Percentiles rank a stretch among this genome's conserved stretches.
Evolutionary conservation across 2,329 filamentous ascomycete species (phyloP).

Genomic region (Arthrobotrys megalospora): DNA sequence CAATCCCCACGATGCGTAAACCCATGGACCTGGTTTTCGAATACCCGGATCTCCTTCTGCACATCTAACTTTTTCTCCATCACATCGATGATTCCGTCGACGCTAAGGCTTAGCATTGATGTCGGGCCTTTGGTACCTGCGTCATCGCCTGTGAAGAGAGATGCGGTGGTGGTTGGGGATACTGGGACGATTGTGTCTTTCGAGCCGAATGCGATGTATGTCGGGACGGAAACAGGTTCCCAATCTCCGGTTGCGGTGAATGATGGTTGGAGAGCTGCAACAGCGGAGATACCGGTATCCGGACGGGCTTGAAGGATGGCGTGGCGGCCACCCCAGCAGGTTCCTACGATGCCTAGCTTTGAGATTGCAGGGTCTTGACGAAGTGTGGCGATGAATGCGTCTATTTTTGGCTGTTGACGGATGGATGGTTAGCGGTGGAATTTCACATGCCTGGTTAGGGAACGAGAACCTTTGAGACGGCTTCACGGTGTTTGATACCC

Average conservation of each 20-base stretch:
- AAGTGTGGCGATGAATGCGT: constrained; percentile 36
- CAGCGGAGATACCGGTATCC: constrained; percentile 39
- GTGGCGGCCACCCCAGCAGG: constrained; percentile 57
- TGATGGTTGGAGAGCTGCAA: constrained; percentile 50
- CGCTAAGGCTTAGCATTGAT: constrained; percentile 31
- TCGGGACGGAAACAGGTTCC: constrained; percentile 39
- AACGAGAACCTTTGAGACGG: constrained; percentile 46
- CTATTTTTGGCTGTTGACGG: constrained; percentile 40
- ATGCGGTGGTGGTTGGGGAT: constrained; percentile 9
- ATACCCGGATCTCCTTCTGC: constrained; percentile 51
- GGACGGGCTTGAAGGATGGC: constrained; percentile 51
- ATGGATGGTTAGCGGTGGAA: neutral
- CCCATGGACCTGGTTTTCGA: constrained; percentile 53
- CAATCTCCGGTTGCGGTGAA: constrained; percentile 37
- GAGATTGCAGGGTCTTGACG: constrained; percentile 39
- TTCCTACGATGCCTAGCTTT: constrained; percentile 53
- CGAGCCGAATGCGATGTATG: constrained; percentile 49
- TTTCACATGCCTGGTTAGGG: neutral
- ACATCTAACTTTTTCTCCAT: constrained; percentile 48
- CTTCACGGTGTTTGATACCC: constrained; percentile 48
- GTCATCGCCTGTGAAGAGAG: constrained; percentile 7
- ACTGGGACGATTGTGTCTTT: constrained; percentile 46
- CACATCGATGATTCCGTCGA: constrained; percentile 47
- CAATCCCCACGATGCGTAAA: constrained; percentile 59
- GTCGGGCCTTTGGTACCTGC: constrained; percentile 4